These are phyloP conservation scores for Paspalum notatum DNA, from an alignment of 176 grass and related monocot genomes.

Conservation along the genomic window DNA sequence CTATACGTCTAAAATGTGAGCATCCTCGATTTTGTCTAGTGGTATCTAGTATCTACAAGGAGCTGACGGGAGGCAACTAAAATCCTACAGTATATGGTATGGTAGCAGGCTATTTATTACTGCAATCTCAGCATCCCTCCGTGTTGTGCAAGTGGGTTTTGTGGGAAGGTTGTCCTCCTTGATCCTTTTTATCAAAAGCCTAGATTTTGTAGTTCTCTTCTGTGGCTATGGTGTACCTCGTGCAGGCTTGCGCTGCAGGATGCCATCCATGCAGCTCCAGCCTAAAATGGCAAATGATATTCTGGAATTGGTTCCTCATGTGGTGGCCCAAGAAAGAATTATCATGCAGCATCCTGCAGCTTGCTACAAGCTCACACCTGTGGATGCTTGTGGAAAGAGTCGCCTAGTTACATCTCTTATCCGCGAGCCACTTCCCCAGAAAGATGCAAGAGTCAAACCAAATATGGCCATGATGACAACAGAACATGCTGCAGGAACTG, in stretches of 20 bases:
- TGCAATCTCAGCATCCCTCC: constrained; percentile 21
- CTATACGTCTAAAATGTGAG: background rate
- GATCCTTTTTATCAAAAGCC: constrained; percentile 19
- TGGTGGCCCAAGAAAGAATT: background rate
- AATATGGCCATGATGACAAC: constrained; percentile 93
- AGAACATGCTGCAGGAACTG: constrained; percentile 89
- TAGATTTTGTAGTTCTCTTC: background rate
- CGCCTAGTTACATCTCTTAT: constrained; percentile 51
- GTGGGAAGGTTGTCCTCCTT: background rate
- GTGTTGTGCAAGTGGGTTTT: constrained; percentile 12
- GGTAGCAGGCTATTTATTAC: background rate
- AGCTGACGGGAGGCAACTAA: background rate
- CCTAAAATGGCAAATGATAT: background rate
- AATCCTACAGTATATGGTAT: constrained; percentile 4
- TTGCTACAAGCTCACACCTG: constrained; percentile 32
- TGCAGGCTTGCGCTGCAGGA: background rate
- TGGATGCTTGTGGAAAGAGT: constrained; percentile 29
- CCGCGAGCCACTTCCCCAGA: constrained; percentile 70
- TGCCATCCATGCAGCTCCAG: background rate
- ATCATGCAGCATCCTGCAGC: background rate
- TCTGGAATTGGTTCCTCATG: background rate
- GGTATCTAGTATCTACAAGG: constrained; percentile 36
- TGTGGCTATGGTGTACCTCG: background rate
- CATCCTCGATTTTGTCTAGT: background rate
- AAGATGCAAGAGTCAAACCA: constrained; percentile 83